These are phyloP conservation scores for Pichia sp. DNA, from an alignment of 1,139 yeast species.

Conservation along the genomic window DNA sequence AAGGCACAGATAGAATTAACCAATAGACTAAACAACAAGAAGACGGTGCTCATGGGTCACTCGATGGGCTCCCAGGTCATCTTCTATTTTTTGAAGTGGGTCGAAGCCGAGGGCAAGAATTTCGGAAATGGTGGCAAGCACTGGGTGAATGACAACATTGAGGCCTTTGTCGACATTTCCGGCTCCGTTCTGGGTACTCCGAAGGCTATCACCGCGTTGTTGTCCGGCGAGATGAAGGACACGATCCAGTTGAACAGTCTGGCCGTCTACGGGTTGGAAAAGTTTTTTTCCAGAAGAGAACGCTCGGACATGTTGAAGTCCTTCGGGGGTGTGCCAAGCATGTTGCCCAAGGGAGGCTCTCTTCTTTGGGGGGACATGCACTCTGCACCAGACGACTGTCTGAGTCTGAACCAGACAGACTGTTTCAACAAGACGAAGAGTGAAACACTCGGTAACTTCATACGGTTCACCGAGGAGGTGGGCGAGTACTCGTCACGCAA, in stretches of 20 bases:
- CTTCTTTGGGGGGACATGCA: constrained; percentile 75
- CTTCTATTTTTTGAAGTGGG: constrained; percentile 92
- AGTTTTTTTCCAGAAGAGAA: constrained; percentile 85
- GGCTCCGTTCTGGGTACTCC: constrained; percentile 93
- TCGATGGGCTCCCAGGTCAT: constrained; percentile 95
- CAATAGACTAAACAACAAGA: constrained; percentile 53
- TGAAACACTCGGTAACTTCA: constrained; percentile 69
- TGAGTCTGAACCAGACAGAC: constrained; percentile 22
- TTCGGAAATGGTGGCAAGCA: constrained; percentile 83
- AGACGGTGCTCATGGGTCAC: constrained; percentile 79
- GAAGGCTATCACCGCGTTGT: constrained; percentile 81
- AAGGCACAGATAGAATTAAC: constrained; percentile 66
- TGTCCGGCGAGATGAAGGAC: constrained; percentile 97
- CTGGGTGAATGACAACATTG: constrained; percentile 86
- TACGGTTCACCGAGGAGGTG: constrained; percentile 51
- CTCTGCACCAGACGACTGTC: constrained; percentile 58
- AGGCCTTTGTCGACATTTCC: constrained; percentile 76
- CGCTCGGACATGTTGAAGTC: constrained; percentile 79
- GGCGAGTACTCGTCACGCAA: constrained; percentile 46
- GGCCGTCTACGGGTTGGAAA: constrained; percentile 92
- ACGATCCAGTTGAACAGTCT: constrained; percentile 89
- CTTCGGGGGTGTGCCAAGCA: constrained; percentile 91
- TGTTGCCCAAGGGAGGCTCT: constrained; percentile 95
- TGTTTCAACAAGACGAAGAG: constrained; percentile 25
- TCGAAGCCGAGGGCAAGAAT: constrained; percentile 72